A percentile compares a stretch with the other conserved stretches of the same genome.
Conservation (phyloP, 805 yeast species). For the Phaffomyces opuntiae region DNA sequence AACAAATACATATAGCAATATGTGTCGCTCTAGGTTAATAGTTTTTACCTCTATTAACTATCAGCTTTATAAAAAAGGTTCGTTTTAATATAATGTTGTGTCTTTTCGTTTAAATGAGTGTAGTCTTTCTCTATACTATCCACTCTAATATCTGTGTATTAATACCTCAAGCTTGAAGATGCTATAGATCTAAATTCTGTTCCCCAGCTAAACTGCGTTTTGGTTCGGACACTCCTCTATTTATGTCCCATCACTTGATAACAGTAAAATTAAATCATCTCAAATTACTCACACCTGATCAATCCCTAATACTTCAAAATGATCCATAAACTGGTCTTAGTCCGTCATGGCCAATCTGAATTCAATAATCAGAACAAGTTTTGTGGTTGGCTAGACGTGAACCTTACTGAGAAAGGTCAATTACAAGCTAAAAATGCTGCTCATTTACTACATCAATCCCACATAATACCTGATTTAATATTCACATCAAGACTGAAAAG, state of each 20-base stretch:
- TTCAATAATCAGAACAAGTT: constrained; percentile 71
- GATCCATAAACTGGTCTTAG: constrained; percentile 39
- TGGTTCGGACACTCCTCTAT: neutral
- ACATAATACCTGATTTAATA: constrained; percentile 48
- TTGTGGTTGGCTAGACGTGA: constrained; percentile 84
- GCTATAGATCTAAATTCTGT: too few relatives aligned
- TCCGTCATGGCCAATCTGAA: constrained; percentile 80
- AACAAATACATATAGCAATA: neutral
- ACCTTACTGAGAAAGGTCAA: constrained; percentile 58
- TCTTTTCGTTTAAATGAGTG: neutral
- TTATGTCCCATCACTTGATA: neutral
- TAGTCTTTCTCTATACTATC: too few relatives aligned
- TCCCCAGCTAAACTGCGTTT: too few relatives aligned
- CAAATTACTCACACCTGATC: neutral
- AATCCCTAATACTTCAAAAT: neutral
- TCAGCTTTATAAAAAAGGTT: constrained; percentile 18
- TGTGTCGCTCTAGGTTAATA: constrained; percentile 24
- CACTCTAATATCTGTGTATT: too few relatives aligned
- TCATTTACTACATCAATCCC: constrained; percentile 42
- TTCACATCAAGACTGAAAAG: constrained; percentile 68
- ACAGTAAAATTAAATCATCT: too few relatives aligned
- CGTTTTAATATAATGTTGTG: constrained; percentile 5
- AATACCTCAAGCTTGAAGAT: too few relatives aligned
- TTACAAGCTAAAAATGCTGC: constrained; percentile 66
- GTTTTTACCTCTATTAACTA: constrained; percentile 27